Percentiles rank a stretch among this genome's conserved stretches.
These are phyloP conservation scores for Circinella umbellata DNA, from an alignment of 371 early-diverging fungal species.

Conservation along the genomic window DNA sequence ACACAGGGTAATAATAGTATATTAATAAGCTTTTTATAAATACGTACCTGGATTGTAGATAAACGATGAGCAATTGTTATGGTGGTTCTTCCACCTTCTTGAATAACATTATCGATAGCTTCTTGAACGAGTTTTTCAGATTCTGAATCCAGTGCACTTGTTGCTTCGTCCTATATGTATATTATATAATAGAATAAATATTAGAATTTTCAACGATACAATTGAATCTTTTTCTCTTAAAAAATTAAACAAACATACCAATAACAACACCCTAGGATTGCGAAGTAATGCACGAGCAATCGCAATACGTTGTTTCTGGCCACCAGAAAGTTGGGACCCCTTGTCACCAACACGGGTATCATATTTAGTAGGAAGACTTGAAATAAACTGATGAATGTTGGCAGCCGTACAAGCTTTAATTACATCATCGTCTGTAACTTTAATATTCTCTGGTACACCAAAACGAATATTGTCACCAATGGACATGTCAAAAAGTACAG, in stretches of 20 bases:
- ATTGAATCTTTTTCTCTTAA: too few relatives aligned
- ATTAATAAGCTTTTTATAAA: conserved; percentile 53
- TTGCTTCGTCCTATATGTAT: conserved; percentile 87
- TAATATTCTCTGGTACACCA: conserved; percentile 50
- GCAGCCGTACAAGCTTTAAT: conserved; percentile 62
- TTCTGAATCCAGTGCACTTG: conserved; percentile 88
- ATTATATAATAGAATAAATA: too few relatives aligned
- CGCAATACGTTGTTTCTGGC: conserved; percentile 35
- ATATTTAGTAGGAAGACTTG: conserved; percentile 69
- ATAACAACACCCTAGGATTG: conserved; percentile 81
- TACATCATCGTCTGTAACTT: conserved; percentile 58
- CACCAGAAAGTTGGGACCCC: conserved; percentile 55
- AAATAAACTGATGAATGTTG: conserved; percentile 81
- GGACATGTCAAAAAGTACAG: conserved; percentile 76
- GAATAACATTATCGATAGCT: conserved; percentile 75
- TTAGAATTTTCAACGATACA: too few relatives aligned
- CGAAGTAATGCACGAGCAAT: conserved; percentile 71
- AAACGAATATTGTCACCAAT: conserved; percentile 81
- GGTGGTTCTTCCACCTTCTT: conserved; percentile 60
- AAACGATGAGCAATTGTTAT: conserved; percentile 75
- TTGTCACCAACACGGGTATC: conserved; percentile 80
- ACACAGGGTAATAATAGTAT: conserved; percentile 34
- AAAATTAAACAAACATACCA: conserved; percentile 45
- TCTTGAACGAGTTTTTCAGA: conserved; percentile 88
- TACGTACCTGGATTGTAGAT: conserved; percentile 64